Percentiles rank a stretch among this genome's conserved stretches.
These are phyloP conservation scores for Trichoderma sp. DNA, from an alignment of 2,329 filamentous ascomycete genomes.

Conservation along the genomic window DNA sequence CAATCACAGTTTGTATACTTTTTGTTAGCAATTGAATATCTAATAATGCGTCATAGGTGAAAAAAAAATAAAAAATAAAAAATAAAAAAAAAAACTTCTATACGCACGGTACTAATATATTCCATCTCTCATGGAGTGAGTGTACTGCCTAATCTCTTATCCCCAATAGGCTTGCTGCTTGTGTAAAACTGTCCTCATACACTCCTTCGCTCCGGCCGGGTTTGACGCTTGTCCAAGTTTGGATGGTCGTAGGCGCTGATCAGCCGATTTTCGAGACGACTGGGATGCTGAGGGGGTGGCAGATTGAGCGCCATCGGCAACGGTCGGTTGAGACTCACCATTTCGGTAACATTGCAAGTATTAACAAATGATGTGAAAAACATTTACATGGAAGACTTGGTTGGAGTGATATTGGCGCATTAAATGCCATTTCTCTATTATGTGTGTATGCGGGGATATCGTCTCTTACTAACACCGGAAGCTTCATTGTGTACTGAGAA, in stretches of 20 bases:
- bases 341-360: neutral
- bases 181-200: neutral
- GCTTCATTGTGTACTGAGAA: too few species aligned
- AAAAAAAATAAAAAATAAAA: too few species aligned
- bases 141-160: neutral
- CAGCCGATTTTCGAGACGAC: accelerated
- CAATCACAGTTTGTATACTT: too few species aligned
- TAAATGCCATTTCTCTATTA: too few species aligned
- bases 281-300: neutral
- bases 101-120: too few species aligned
- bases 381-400: neutral
- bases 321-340: neutral
- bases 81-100: too few species aligned
- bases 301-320: neutral
- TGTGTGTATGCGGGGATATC: too few species aligned
- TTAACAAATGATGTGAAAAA: neutral
- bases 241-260: neutral
- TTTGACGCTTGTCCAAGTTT: neutral
- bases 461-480: too few species aligned
- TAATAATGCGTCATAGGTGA: too few species aligned
- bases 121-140: too few species aligned
- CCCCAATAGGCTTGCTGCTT: accelerated
- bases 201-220: neutral
- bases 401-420: too few species aligned
- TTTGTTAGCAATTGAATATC: too few species aligned